phyloP scores from a whole-genome alignment of 768 basidiomycete species.

The Naganishia friedmannii region DNA sequence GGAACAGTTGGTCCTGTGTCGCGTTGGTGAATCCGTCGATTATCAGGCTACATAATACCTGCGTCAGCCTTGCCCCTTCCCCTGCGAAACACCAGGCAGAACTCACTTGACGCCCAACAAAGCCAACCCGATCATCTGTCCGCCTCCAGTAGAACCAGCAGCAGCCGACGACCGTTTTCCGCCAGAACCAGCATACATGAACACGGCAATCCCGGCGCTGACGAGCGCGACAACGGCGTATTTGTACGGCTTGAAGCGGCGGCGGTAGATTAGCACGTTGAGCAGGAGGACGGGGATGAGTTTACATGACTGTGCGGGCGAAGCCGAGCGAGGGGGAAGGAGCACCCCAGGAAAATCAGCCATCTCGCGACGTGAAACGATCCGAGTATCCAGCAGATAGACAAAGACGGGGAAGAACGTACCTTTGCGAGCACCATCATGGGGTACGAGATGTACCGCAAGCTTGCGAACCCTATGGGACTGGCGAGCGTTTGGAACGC shows the following conservation, averaged over 20 bases:
- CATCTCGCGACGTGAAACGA: no score
- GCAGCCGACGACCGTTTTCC: constrained; percentile 30
- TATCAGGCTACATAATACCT: constrained; percentile 62
- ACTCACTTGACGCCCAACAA: constrained; percentile 53
- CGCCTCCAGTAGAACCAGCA: constrained; percentile 41
- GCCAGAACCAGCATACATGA: constrained; percentile 71
- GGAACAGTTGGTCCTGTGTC: constrained; percentile 95
- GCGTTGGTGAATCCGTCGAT: constrained; percentile 93
- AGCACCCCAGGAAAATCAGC: no score
- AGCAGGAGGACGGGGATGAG: constrained; percentile 92
- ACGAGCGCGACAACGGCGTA: constrained; percentile 93
- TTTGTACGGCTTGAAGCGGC: constrained; percentile 87
- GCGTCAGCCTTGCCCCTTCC: constrained; percentile 4
- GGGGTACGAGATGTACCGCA: constrained; percentile 94
- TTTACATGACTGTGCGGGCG: constrained; percentile 69
- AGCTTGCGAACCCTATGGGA: constrained; percentile 92
- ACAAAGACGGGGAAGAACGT: constrained; percentile 20
- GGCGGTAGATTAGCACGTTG: constrained; percentile 92
- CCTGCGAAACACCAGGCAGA: constrained; percentile 56
- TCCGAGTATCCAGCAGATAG: no score
- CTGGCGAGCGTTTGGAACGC: constrained; percentile 84
- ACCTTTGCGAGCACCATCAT: constrained; percentile 94
- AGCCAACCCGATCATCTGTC: constrained; percentile 55
- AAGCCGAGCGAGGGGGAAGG: not conserved
- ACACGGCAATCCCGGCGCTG: constrained; percentile 82